Percentiles rank a stretch among this genome's conserved stretches.
phyloP scores from a whole-genome alignment of 805 yeast genomes.

The Pichia gijzeniarum region DNA sequence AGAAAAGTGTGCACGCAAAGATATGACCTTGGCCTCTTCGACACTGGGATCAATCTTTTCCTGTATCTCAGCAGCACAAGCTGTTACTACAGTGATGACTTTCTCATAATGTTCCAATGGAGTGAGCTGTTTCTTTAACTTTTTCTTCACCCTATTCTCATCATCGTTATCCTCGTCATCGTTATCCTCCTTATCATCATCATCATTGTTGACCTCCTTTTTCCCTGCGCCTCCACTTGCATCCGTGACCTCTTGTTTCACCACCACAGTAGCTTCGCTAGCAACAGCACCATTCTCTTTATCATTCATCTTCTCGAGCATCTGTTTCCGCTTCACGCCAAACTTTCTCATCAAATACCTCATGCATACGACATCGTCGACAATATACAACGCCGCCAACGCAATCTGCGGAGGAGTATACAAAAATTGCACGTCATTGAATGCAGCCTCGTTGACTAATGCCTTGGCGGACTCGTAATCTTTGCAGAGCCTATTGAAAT shows the following conservation, averaged over 20 bases:
- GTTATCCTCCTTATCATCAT: neutral
- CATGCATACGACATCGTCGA: conserved; percentile 56
- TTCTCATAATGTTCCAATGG: conserved; percentile 34
- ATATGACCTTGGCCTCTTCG: conserved; percentile 58
- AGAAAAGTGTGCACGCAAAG: conserved; percentile 57
- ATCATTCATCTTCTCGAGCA: conserved; percentile 13
- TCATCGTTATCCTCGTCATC: conserved; percentile 3
- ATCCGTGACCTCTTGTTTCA: too few relatives aligned
- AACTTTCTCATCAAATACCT: conserved; percentile 65
- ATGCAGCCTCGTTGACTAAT: conserved; percentile 57
- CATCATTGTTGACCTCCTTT: neutral
- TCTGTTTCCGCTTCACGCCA: conserved; percentile 26
- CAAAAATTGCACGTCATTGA: conserved; percentile 69
- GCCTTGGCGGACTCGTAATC: conserved; percentile 66
- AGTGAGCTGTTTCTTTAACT: conserved; percentile 7
- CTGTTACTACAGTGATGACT: conserved; percentile 38
- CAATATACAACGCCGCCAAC: conserved; percentile 69
- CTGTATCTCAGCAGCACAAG: conserved; percentile 44
- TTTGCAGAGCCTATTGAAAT: conserved; percentile 53
- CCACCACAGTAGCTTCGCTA: neutral
- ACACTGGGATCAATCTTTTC: conserved; percentile 40
- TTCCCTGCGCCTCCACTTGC: too few relatives aligned
- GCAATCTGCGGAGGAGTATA: conserved; percentile 96
- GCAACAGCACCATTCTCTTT: conserved; percentile 1
- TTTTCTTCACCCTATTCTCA: neutral